Evolutionary conservation across 768 basidiomycete genomes (phyloP).

Genomic region (Mycena venus): DNA sequence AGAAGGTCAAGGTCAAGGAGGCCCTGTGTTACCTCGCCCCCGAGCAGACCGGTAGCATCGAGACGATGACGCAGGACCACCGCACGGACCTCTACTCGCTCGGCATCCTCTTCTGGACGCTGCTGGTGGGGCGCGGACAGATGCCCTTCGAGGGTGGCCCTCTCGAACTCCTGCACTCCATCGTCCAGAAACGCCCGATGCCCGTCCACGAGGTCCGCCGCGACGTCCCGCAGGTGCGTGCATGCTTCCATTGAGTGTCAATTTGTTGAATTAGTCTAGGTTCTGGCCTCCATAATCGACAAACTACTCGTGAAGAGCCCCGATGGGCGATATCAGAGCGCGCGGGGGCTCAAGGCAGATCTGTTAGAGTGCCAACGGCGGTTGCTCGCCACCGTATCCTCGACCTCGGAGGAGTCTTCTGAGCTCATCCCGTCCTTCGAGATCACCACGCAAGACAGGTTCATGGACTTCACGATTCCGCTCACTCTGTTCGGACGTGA

Average conservation of each 20-base stretch:
- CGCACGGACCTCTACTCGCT: slow-evolving; percentile 82
- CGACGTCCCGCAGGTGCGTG: slow-evolving; percentile 75
- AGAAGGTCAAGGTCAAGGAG: slow-evolving; percentile 81
- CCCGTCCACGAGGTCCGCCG: slow-evolving; percentile 81
- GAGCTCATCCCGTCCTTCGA: slow-evolving; percentile 82
- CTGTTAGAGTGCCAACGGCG: slow-evolving; percentile 77
- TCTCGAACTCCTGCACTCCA: slow-evolving; percentile 76
- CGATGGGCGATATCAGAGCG: slow-evolving; percentile 79
- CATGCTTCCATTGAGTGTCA: not conserved
- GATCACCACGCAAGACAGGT: slow-evolving; percentile 75
- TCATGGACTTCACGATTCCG: slow-evolving; percentile 80
- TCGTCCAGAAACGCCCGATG: slow-evolving; percentile 81
- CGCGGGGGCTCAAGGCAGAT: slow-evolving; percentile 76
- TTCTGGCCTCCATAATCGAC: slow-evolving; percentile 74
- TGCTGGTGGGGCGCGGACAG: slow-evolving; percentile 77
- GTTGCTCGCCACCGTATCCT: slow-evolving; percentile 70
- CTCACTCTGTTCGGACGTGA: slow-evolving; percentile 79
- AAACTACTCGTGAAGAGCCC: slow-evolving; percentile 80
- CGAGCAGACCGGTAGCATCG: slow-evolving; percentile 82
- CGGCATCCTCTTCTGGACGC: slow-evolving; percentile 81
- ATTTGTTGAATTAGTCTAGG: not conserved
- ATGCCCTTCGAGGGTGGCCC: slow-evolving; percentile 74
- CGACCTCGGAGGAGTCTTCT: slow-evolving; percentile 66
- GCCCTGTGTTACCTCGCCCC: slow-evolving; percentile 82
- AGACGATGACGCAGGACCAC: slow-evolving; percentile 80